A percentile compares a stretch with the other conserved stretches of the same genome.
These are phyloP conservation scores for Epichloe festucae DNA, from an alignment of 2,329 filamentous ascomycete genomes.

Conservation along the genomic window DNA sequence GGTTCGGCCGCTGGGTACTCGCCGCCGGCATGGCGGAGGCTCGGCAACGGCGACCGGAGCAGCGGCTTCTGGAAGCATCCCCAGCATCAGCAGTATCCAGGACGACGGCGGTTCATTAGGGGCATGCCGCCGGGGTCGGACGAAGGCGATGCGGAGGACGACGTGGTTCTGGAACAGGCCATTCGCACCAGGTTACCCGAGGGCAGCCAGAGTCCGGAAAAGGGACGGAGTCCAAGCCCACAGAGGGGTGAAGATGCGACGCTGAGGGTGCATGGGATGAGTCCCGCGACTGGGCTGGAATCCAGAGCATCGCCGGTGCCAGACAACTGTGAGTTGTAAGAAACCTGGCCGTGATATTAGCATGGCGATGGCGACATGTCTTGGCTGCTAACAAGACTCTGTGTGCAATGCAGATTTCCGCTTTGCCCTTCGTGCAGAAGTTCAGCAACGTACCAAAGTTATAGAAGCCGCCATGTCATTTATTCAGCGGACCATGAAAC, in stretches of 20 bases:
- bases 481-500: constrained; percentile 52
- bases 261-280: constrained; percentile 21
- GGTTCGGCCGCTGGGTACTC: constrained; percentile 44
- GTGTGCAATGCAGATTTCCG: constrained; percentile 55
- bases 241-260: constrained; percentile 29
- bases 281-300: constrained; percentile 11
- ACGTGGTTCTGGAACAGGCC: constrained; percentile 35
- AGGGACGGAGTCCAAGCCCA: constrained; percentile 33
- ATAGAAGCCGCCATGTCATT: constrained; percentile 61
- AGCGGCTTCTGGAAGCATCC: constrained; percentile 42
- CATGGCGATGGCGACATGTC: too few relatives aligned
- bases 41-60: constrained; percentile 45
- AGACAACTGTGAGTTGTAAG: constrained; percentile 35
- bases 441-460: constrained; percentile 74
- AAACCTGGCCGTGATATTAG: neutral
- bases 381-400: neutral
- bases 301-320: constrained; percentile 16
- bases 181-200: constrained; percentile 41
- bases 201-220: constrained; percentile 44
- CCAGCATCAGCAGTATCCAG: constrained; percentile 2
- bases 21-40: constrained; percentile 47
- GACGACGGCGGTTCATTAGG: constrained; percentile 4
- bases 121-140: constrained; percentile 16
- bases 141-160: constrained; percentile 15
- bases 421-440: constrained; percentile 75